phyloP scores from a whole-genome alignment of 495 filamentous ascomycete genomes.

The Clavariopsis aquatica region DNA sequence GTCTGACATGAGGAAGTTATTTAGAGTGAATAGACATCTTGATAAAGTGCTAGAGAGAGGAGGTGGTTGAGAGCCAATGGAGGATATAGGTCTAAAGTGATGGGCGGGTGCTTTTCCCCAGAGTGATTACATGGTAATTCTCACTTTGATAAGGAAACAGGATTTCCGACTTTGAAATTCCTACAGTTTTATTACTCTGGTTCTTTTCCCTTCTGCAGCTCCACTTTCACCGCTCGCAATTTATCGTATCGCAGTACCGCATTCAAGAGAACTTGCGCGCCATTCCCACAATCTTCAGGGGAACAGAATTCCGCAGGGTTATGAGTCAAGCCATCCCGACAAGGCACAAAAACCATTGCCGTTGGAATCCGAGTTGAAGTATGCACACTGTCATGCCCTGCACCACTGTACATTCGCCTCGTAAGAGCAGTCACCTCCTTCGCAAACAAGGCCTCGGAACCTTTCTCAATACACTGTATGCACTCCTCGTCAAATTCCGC shows the following conservation, averaged over 20 bases:
- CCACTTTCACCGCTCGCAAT: too few species aligned
- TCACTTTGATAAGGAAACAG: too few species aligned
- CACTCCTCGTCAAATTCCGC: conserved; percentile 16
- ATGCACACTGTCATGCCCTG: conserved; percentile 64
- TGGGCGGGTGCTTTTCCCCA: too few species aligned
- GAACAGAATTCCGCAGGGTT: conserved; percentile 63
- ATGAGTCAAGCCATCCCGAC: conserved; percentile 64
- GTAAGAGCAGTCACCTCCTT: conserved; percentile 34
- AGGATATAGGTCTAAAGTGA: too few species aligned
- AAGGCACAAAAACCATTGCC: conserved; percentile 68
- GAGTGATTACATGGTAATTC: too few species aligned
- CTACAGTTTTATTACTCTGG: too few species aligned
- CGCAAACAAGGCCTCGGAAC: conserved; percentile 6
- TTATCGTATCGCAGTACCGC: conserved; percentile 24
- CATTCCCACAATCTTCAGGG: conserved; percentile 61
- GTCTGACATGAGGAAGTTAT: background rate
- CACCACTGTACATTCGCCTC: conserved; percentile 59
- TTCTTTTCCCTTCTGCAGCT: too few species aligned
- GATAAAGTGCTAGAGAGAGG: background rate
- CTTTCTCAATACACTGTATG: conserved; percentile 14
- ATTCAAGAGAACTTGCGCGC: conserved; percentile 50
- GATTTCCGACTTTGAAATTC: too few species aligned
- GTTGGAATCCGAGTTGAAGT: conserved; percentile 59
- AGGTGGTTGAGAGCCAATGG: too few species aligned
- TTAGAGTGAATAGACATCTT: background rate